phyloP scores from a whole-genome alignment of 2,329 filamentous ascomycete species.

The Talaromyces sp. region DNA sequence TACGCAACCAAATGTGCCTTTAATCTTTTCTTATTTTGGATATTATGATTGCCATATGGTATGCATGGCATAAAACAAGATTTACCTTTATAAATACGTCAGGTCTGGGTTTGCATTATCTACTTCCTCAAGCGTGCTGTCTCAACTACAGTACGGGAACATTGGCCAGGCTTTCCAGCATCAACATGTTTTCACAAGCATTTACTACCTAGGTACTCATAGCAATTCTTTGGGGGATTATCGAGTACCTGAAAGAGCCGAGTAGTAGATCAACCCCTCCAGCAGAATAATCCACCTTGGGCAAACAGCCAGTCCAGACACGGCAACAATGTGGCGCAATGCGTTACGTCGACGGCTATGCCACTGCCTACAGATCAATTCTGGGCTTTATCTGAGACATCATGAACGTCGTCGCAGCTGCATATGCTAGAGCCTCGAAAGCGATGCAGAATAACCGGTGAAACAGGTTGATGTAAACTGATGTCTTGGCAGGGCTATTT shows the following conservation, averaged over 20 bases:
- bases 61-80: conserved; percentile 3
- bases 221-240: background rate
- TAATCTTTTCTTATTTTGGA: background rate
- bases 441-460: background rate
- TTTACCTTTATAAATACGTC: background rate
- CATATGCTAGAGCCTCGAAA: background rate
- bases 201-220: background rate
- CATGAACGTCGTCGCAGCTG: background rate
- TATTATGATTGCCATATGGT: background rate
- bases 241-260: background rate
- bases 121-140: too few relatives aligned
- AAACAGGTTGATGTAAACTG: background rate
- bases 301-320: background rate
- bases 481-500: conserved; percentile 4
- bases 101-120: background rate
- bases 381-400: background rate
- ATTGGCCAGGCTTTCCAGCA: background rate
- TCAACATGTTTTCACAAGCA: background rate
- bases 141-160: background rate
- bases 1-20: background rate
- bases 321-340: conserved; percentile 9
- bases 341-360: conserved; percentile 9
- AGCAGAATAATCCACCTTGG: background rate
- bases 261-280: background rate
- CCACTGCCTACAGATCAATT: conserved; percentile 3